Percentiles rank a stretch among this genome's conserved stretches.
Evolutionary conservation across 2,329 filamentous ascomycete species (phyloP).

Genomic region (Blastomyces parvus): DNA sequence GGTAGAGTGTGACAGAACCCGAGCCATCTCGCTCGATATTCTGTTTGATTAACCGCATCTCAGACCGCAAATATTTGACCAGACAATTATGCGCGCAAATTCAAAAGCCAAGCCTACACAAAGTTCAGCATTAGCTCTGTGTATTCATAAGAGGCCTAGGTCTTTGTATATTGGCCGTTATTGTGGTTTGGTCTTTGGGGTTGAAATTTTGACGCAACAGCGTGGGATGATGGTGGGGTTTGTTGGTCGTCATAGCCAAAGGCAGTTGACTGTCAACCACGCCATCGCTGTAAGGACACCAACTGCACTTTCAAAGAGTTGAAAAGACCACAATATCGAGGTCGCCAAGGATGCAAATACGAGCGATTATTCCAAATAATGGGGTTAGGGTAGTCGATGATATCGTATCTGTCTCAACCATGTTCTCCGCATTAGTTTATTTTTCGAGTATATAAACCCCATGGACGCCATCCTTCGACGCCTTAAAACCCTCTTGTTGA

Average conservation of each 20-base stretch:
- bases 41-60: slow-evolving; percentile 59
- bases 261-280: neutral
- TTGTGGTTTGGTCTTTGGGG: neutral
- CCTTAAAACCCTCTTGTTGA: neutral
- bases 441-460: neutral
- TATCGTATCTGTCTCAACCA: too few species aligned
- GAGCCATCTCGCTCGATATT: slow-evolving; percentile 58
- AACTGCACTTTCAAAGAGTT: neutral
- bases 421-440: neutral
- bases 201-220: neutral
- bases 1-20: slow-evolving; percentile 55
- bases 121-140: neutral
- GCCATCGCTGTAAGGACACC: neutral
- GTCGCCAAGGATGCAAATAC: neutral
- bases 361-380: neutral
- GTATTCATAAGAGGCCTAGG: neutral
- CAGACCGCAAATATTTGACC: neutral
- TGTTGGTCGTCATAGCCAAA: neutral
- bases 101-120: neutral
- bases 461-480: neutral
- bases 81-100: neutral
- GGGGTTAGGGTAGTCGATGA: neutral
- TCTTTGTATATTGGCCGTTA: neutral
- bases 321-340: neutral
- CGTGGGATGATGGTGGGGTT: neutral